Conservation (phyloP, 768 basidiomycete genomes). For the Xerocomellus chrysenteron region DNA sequence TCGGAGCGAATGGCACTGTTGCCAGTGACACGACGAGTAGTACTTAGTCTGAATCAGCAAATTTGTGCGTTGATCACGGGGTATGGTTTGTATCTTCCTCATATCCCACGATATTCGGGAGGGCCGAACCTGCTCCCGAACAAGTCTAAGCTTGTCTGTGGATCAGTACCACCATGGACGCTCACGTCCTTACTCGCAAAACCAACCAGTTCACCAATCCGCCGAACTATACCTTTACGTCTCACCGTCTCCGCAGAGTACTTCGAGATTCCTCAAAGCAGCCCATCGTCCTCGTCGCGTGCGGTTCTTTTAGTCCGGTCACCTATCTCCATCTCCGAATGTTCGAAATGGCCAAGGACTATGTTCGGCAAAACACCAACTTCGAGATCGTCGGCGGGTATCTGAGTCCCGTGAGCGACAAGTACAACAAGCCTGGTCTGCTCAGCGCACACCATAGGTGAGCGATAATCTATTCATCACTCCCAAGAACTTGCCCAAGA, state of each 20-base stretch:
- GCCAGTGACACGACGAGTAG: no score
- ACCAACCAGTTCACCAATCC: slow-evolving; percentile 54
- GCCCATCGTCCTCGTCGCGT: slow-evolving; percentile 93
- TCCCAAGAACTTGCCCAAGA: not conserved
- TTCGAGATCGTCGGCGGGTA: slow-evolving; percentile 96
- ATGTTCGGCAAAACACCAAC: slow-evolving; percentile 85
- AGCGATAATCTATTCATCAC: slow-evolving; percentile 32
- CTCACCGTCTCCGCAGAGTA: slow-evolving; percentile 56
- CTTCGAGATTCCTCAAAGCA: slow-evolving; percentile 66
- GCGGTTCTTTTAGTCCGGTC: slow-evolving; percentile 96
- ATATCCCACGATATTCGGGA: slow-evolving; percentile 9
- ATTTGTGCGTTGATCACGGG: slow-evolving; percentile 8
- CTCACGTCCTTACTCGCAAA: slow-evolving; percentile 18
- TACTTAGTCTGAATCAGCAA: no score
- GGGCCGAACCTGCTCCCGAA: slow-evolving; percentile 2
- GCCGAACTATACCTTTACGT: slow-evolving; percentile 64
- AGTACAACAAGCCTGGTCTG: slow-evolving; percentile 95
- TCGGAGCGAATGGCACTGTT: no score
- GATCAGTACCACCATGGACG: slow-evolving; percentile 27
- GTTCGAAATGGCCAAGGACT: slow-evolving; percentile 99
- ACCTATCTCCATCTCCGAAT: slow-evolving; percentile 98
- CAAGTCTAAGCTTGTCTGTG: slow-evolving; percentile 7
- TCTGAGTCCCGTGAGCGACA: slow-evolving; percentile 92
- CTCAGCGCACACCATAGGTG: slow-evolving; percentile 87
- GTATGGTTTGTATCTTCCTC: no score